Evolutionary conservation across 2,329 filamentous ascomycete genomes (phyloP).

Genomic region (Fusarium lyarnte): DNA sequence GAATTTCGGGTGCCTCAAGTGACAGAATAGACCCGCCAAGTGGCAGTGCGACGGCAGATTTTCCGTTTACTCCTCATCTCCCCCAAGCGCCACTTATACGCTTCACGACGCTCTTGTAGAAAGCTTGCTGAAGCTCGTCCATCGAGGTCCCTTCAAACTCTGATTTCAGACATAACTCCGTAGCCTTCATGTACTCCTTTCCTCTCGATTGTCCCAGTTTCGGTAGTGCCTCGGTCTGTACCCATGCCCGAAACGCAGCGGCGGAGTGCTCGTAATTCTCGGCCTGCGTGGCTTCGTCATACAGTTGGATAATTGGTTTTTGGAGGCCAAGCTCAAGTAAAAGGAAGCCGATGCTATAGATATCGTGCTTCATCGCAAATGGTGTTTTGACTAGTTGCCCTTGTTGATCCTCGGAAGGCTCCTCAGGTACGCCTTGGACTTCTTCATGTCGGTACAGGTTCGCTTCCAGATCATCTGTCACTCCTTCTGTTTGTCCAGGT

Average conservation of each 20-base stretch:
- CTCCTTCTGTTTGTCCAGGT: background rate
- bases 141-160: rapidly evolving
- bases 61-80: background rate
- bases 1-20: background rate
- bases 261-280: background rate
- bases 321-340: rapidly evolving
- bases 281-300: background rate
- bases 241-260: background rate
- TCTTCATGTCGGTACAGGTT: background rate
- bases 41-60: background rate
- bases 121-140: background rate
- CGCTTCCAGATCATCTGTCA: background rate
- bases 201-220: background rate
- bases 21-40: background rate
- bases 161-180: background rate
- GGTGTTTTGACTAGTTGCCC: rapidly evolving
- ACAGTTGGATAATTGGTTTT: background rate
- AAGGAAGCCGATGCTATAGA: background rate
- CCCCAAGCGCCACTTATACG: background rate
- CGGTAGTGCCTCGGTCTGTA: background rate
- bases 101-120: background rate
- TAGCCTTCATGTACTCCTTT: background rate
- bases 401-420: rapidly evolving
- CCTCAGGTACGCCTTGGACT: background rate
- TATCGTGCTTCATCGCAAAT: background rate